Evolutionary conservation across 2,329 filamentous ascomycete genomes (phyloP), one percentile per base, ranked within the genome.

Genomic region (Diaporthe ilicicola): DNA sequence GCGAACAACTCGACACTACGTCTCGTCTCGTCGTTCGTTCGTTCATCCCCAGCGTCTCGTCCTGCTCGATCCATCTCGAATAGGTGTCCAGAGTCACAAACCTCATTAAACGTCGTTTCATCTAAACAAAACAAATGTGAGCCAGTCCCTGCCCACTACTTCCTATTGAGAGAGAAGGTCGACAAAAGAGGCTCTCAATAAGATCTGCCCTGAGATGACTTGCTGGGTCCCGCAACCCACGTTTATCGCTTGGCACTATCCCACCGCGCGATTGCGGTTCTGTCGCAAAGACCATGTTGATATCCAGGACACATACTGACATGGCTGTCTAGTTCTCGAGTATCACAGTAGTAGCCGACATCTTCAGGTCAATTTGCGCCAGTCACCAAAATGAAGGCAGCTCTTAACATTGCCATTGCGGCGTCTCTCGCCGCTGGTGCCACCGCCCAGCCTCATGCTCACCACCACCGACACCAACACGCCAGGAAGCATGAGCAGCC

Each of bases 401-500:
- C 87, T 73, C 74, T 86, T 75, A 82, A 83, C 70, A 79, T 86
- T 74, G 84, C 87, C 78, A 77, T 89, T 71, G 85, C 86, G 82
- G 88, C 86, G 70, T 83, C 86, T 50, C 75, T 89, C 67, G 86
- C 85, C 72, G 83, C 82, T 54, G 82, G 87, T 67, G 87, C 84
- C 70, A 84, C 85, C 64, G 91, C 91, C 37, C 86, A 90, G 76
- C 87, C 85, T 72, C 87, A 89, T 62, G 74, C 78, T 75, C 87
- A 89, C 77, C 81, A 83, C 54, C 90, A 91, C 79, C 85, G 86
- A 72, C 90, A 89, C 74, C 81, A 85, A 76, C 90, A 90, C 79
- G 86, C 84, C 76, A 87, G 84, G 74, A 89, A 88, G 82, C 85
- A 88, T 72, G 82, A 75, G 42, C 78, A 83, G 44, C 82, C 84